Base-by-base conservation (phyloP, 495 filamentous ascomycete species). In the Penicillium subrubescens region DNA sequence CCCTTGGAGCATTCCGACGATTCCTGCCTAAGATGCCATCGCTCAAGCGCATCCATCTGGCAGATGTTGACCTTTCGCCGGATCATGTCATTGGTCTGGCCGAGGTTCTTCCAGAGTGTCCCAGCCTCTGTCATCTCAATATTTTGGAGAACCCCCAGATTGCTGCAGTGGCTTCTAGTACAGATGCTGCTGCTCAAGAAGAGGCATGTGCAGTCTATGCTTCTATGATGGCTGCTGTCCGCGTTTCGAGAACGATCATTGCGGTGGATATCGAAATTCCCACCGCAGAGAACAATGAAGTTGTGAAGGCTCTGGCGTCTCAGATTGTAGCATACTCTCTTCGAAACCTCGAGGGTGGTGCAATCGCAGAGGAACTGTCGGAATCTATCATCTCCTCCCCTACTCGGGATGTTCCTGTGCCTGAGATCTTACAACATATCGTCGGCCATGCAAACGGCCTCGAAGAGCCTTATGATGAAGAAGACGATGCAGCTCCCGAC, bases 191-290 rank as follows among this genome's bases (percentile, higher is more conserved):
- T 35, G 82, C 78, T 21, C 90, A 96, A 71, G 93, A 99, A 75
- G 95, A 98, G 75, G 93, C 94, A 0, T 97, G 92, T 69, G 95
- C 95, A 23, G 79, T 98, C 3, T 97, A 96, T 73, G 93, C 95
- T 8, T 96, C 93, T 19, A 81, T 98, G 60, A 90, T 97, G 78
- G 90, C 92, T 27, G 94, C 94, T 7, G 92, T 92, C 7, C 88
- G 93, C 25, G 90, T 97, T 0, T 95, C 92, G 14, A 83, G 87
- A 21, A 89, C 90, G 12, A 85, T 99, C 44, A 89, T 99, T 23
- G 92, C 92, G 57, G 84, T 99, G 58, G 95, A 99, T 72, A 92
- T 97, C 65, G 93, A 98, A 69, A 88, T 95, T 12, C 94, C 94
- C 11, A 87, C 83, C 31, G 79, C 86, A 31, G 88, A 90, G 64